These are phyloP conservation scores for Forsythia viridissima DNA, from an alignment of 257 asterid genomes.

Conservation along the genomic window DNA sequence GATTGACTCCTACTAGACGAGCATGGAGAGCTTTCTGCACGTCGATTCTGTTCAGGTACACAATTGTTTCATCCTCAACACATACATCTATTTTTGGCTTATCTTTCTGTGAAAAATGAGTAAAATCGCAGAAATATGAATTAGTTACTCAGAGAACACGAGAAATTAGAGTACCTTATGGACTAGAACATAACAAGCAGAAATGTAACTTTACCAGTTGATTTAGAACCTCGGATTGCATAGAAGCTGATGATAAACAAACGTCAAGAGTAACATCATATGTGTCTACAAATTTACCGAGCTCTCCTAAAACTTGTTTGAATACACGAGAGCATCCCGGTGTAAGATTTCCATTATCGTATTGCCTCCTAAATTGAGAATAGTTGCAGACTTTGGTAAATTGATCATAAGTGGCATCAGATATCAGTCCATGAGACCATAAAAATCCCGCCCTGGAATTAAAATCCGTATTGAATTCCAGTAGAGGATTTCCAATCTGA, in stretches of 20 bases:
- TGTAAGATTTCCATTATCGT: conserved; percentile 25
- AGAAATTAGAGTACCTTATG: not conserved
- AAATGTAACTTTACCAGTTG: conserved; percentile 38
- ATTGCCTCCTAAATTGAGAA: conserved; percentile 50
- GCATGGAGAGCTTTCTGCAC: conserved; percentile 87
- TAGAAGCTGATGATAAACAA: conserved; percentile 56
- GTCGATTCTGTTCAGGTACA: conserved; percentile 64
- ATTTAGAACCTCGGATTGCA: conserved; percentile 54
- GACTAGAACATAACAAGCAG: not conserved
- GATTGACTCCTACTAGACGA: conserved; percentile 53
- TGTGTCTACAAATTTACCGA: conserved; percentile 40
- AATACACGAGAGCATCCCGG: conserved; percentile 40
- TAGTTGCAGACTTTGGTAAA: conserved; percentile 61
- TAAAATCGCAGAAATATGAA: not conserved
- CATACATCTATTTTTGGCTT: conserved; percentile 68
- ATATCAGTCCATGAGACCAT: conserved; percentile 88
- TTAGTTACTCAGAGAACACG: not conserved
- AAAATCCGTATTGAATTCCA: conserved; percentile 61
- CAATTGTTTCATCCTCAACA: conserved; percentile 49
- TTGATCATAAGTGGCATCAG: conserved; percentile 48
- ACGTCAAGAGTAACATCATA: conserved; percentile 81
- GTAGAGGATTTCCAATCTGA: conserved; percentile 87
- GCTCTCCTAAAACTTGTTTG: conserved; percentile 36
- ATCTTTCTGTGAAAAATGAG: conserved; percentile 35
- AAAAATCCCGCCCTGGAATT: conserved; percentile 58